Conservation (phyloP, 345 rosid genomes). For the Reutealis trisperma region DNA sequence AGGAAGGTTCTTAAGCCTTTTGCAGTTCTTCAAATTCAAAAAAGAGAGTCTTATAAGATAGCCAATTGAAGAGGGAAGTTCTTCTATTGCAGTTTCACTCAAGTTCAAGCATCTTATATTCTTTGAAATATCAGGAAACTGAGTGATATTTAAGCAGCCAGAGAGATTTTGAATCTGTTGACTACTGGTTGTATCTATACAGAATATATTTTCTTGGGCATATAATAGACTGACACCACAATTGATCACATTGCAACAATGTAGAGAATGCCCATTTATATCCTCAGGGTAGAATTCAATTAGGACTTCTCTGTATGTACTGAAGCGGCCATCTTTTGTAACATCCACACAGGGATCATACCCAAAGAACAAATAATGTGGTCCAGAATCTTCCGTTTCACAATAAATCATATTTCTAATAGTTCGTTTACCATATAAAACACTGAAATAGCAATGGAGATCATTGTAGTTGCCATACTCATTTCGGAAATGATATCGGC, state of each 20-base stretch:
- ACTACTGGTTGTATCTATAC: too few species aligned
- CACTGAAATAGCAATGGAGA: background rate
- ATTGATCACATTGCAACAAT: background rate
- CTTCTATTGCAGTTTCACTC: too few species aligned
- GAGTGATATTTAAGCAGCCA: too few species aligned
- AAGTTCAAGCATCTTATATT: too few species aligned
- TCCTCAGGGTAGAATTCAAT: background rate
- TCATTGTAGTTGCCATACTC: background rate
- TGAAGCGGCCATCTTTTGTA: background rate
- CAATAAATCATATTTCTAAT: too few species aligned
- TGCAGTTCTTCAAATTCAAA: too few species aligned
- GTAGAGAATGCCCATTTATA: background rate
- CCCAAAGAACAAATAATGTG: background rate
- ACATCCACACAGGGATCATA: background rate
- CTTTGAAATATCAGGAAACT: too few species aligned
- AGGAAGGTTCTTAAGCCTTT: constrained; percentile 14
- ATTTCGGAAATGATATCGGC: background rate
- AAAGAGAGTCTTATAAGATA: too few species aligned
- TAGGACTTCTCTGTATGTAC: background rate
- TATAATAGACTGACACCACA: background rate
- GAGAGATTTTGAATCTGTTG: too few species aligned
- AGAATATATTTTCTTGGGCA: background rate
- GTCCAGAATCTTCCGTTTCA: too few species aligned
- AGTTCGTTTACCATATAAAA: background rate
- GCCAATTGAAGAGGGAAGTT: too few species aligned